Evolutionary conservation across 257 asterid species (phyloP).

Genomic region (Solanum ahanhuiri): DNA sequence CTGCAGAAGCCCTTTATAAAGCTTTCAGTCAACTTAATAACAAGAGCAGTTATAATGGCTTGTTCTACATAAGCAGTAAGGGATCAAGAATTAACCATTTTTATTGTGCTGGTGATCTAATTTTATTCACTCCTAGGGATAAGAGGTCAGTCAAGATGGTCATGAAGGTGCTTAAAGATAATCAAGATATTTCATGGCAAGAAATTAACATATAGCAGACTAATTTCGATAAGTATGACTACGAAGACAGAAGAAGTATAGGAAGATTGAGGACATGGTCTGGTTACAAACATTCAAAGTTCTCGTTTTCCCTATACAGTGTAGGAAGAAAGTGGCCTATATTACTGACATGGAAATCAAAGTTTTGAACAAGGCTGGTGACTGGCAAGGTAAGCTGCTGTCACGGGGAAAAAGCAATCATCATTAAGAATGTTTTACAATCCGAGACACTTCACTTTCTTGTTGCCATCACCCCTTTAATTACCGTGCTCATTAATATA

Average conservation of each 20-base stretch:
- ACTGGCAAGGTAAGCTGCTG: neutral
- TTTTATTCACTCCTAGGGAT: neutral
- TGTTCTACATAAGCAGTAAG: neutral
- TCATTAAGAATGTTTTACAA: neutral
- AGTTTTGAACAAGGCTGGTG: neutral
- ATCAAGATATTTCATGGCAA: neutral
- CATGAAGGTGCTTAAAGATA: neutral
- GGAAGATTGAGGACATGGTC: neutral
- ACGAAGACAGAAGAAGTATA: neutral
- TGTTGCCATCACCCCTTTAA: neutral
- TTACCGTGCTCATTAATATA: neutral
- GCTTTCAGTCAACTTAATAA: neutral
- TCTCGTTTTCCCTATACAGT: neutral
- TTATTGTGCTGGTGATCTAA: neutral
- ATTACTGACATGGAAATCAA: neutral
- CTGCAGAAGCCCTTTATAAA: neutral
- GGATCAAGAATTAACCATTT: neutral
- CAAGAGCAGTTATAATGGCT: neutral
- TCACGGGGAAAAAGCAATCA: neutral
- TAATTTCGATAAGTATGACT: neutral
- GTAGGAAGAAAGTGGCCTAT: neutral
- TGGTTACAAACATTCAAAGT: neutral
- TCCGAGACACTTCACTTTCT: neutral
- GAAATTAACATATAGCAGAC: neutral
- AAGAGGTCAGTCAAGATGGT: neutral